These are phyloP conservation scores for Onygena corvina DNA, from an alignment of 2,329 filamentous ascomycete species.

Conservation along the genomic window DNA sequence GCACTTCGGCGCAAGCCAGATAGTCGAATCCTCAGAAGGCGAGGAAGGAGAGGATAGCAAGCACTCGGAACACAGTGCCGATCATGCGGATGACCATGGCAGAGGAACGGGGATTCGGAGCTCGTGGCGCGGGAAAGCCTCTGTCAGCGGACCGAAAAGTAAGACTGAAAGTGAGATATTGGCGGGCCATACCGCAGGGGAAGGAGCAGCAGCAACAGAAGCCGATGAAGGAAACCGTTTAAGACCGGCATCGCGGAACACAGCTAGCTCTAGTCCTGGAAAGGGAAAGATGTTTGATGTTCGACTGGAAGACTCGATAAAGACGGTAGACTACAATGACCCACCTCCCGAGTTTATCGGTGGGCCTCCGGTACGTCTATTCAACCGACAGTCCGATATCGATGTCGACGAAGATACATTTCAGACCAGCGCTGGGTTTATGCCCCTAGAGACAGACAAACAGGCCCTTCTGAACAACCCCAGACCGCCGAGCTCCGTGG, in stretches of 20 bases:
- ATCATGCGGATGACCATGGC: constrained; percentile 39
- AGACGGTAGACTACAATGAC: constrained; percentile 35
- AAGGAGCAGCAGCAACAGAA: constrained; percentile 20
- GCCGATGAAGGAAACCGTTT: constrained; percentile 22
- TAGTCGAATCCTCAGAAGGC: constrained; percentile 75
- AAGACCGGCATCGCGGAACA: constrained; percentile 17
- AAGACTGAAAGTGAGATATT: constrained; percentile 22
- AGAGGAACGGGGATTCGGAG: constrained; percentile 43
- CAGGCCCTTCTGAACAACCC: constrained; percentile 37
- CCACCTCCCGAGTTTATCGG: constrained; percentile 33
- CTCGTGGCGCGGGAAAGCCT: constrained; percentile 44
- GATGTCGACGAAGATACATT: constrained; percentile 28
- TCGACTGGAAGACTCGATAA: constrained; percentile 57
- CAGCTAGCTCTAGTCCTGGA: constrained; percentile 40
- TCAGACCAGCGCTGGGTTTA: constrained; percentile 31
- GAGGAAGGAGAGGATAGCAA: constrained; percentile 46
- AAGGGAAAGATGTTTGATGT: constrained; percentile 70
- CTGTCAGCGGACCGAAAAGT: constrained; percentile 18
- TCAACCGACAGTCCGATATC: constrained; percentile 35
- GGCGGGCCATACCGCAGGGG: constrained; percentile 25
- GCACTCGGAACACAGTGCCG: constrained; percentile 29
- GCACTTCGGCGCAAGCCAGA: constrained; percentile 70
- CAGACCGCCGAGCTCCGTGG: constrained; percentile 38
- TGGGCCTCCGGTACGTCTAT: constrained; percentile 43
- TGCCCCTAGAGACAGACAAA: constrained; percentile 42